phyloP scores from a whole-genome alignment of 495 filamentous ascomycete species.

The Tuber aestivum region DNA sequence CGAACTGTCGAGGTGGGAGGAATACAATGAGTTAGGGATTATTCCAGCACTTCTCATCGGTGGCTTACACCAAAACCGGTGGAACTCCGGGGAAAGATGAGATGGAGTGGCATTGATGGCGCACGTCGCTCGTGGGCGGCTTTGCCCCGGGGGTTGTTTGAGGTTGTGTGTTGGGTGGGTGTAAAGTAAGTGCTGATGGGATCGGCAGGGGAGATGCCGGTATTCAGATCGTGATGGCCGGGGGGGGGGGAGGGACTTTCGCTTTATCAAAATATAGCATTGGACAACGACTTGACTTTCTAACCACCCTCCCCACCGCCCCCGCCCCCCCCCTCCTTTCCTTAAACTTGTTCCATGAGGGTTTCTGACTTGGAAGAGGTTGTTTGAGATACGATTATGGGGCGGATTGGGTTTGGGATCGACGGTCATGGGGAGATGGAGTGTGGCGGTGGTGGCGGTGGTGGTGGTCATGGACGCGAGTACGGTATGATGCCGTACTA shows the following conservation, averaged over 20 bases:
- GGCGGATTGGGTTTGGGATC: not conserved
- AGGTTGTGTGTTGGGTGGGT: not conserved
- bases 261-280: not conserved
- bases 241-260: constrained; percentile 4
- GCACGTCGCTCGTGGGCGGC: not conserved
- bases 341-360: not conserved
- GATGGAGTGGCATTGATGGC: constrained; percentile 2
- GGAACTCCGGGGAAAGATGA: not conserved
- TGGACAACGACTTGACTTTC: not conserved
- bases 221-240: constrained; percentile 5
- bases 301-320: not conserved
- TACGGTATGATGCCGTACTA: too few species aligned
- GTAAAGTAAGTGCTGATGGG: not conserved
- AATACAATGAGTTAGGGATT: not conserved
- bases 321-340: not conserved
- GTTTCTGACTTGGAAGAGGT: not conserved
- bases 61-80: not conserved
- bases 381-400: not conserved
- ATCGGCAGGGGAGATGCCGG: constrained; percentile 3
- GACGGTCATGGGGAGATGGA: not conserved
- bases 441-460: not conserved
- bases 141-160: too few species aligned
- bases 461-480: too few species aligned
- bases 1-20: not conserved
- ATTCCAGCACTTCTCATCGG: constrained; percentile 4